Percentiles rank a stretch among this genome's conserved stretches.
Evolutionary conservation across 1,284 basidiomycete genomes (phyloP).

Genomic region (Leucoagaricus sp.): DNA sequence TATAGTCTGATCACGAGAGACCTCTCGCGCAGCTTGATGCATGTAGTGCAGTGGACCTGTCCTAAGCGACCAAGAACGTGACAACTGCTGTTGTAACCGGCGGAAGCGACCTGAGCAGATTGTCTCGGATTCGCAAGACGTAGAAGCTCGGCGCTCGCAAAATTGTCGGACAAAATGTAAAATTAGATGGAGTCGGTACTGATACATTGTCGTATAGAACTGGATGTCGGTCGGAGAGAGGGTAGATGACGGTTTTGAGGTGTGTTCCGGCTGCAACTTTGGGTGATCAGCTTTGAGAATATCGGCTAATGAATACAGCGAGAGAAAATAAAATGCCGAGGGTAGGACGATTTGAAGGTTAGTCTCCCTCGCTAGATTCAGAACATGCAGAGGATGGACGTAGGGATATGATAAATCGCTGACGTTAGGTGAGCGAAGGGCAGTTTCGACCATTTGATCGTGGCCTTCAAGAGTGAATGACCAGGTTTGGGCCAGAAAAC

Average conservation of each 20-base stretch:
- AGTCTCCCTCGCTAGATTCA: constrained; percentile 58
- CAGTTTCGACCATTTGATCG: constrained; percentile 55
- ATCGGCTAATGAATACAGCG: constrained; percentile 53
- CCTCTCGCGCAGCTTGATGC: constrained; percentile 46
- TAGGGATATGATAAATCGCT: constrained; percentile 54
- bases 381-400: constrained; percentile 59
- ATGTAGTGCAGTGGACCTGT: constrained; percentile 59
- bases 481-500: constrained; percentile 53
- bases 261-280: constrained; percentile 50
- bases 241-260: constrained; percentile 49
- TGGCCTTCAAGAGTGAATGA: constrained; percentile 53
- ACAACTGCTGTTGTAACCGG: constrained; percentile 43
- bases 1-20: constrained; percentile 36
- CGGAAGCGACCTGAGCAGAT: constrained; percentile 46
- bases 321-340: constrained; percentile 59
- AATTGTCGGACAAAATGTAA: constrained; percentile 51
- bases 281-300: constrained; percentile 53
- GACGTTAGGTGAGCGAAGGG: constrained; percentile 42
- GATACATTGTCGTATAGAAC: constrained; percentile 59
- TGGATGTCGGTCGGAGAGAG: constrained; percentile 44
- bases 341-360: constrained; percentile 51
- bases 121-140: constrained; percentile 26
- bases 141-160: constrained; percentile 35
- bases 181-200: constrained; percentile 51
- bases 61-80: constrained; percentile 51